These are phyloP conservation scores for Lachancea nothofagi DNA, from an alignment of 805 yeast genomes.

Conservation along the genomic window DNA sequence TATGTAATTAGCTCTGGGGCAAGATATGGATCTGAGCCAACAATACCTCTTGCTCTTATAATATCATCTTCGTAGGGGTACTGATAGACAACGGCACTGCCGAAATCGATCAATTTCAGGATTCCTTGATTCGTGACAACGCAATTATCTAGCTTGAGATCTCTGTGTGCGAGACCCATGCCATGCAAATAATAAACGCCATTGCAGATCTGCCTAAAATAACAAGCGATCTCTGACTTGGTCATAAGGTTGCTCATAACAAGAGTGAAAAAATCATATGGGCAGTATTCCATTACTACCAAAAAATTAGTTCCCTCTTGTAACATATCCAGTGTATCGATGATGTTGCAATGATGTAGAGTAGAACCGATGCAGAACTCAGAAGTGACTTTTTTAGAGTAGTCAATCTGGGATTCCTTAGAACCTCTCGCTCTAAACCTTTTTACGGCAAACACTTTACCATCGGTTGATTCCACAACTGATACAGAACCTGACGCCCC, in stretches of 20 bases:
- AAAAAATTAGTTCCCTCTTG: constrained; percentile 57
- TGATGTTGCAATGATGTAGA: constrained; percentile 70
- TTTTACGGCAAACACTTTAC: constrained; percentile 75
- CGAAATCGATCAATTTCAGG: constrained; percentile 86
- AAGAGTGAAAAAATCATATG: constrained; percentile 84
- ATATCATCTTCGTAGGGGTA: constrained; percentile 54
- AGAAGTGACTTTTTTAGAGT: constrained; percentile 69
- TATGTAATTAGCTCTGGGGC: constrained; percentile 81
- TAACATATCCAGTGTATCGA: constrained; percentile 74
- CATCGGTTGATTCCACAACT: constrained; percentile 58
- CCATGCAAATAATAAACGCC: constrained; percentile 75
- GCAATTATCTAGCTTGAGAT: constrained; percentile 87
- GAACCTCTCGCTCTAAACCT: constrained; percentile 57
- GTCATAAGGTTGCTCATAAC: constrained; percentile 86
- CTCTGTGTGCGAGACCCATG: constrained; percentile 88
- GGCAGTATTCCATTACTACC: constrained; percentile 90
- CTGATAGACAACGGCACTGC: constrained; percentile 80
- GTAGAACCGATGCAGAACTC: constrained; percentile 81
- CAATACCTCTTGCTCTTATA: constrained; percentile 73
- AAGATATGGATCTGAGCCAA: constrained; percentile 93
- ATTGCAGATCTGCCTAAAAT: constrained; percentile 69
- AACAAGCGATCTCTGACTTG: constrained; percentile 65
- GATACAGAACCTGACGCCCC: constrained; percentile 97
- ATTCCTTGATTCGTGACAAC: constrained; percentile 73
- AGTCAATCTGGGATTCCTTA: constrained; percentile 61